Conservation (phyloP, 2,329 filamentous ascomycete genomes). For the Calonectria montana region DNA sequence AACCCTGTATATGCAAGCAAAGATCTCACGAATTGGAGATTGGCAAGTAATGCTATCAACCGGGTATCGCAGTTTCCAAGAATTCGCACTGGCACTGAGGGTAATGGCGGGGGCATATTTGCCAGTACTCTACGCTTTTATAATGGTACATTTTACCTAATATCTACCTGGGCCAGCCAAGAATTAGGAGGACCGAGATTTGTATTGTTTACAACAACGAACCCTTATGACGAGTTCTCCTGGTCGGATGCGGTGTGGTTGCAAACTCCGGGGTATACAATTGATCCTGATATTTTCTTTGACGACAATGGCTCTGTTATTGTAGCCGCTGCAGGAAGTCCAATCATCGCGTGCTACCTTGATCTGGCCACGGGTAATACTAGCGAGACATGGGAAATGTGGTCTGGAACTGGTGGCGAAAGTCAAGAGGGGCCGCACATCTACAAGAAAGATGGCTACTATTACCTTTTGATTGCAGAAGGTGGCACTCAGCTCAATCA, state of each 20-base stretch:
- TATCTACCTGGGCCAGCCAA: neutral
- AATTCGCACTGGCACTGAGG: neutral
- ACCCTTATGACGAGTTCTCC: neutral
- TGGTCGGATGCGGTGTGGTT: neutral
- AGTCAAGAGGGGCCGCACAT: neutral
- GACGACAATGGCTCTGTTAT: neutral
- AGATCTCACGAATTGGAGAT: neutral
- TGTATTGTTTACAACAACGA: neutral
- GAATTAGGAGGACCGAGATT: neutral
- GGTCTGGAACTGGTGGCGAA: neutral
- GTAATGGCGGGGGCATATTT: neutral
- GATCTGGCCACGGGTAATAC: neutral
- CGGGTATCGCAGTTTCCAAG: neutral
- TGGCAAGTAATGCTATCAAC: neutral
- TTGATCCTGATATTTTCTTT: neutral
- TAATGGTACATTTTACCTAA: neutral
- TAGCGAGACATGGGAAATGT: neutral
- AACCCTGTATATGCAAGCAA: neutral
- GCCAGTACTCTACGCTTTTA: neutral
- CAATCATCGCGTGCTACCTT: neutral
- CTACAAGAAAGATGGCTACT: neutral
- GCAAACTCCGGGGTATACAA: neutral
- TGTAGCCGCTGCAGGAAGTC: neutral
- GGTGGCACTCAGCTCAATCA: neutral
- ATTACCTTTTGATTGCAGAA: neutral